Evolutionary conservation across 2,329 filamentous ascomycete species (phyloP).

Genomic region (Beauveria bassiana): DNA sequence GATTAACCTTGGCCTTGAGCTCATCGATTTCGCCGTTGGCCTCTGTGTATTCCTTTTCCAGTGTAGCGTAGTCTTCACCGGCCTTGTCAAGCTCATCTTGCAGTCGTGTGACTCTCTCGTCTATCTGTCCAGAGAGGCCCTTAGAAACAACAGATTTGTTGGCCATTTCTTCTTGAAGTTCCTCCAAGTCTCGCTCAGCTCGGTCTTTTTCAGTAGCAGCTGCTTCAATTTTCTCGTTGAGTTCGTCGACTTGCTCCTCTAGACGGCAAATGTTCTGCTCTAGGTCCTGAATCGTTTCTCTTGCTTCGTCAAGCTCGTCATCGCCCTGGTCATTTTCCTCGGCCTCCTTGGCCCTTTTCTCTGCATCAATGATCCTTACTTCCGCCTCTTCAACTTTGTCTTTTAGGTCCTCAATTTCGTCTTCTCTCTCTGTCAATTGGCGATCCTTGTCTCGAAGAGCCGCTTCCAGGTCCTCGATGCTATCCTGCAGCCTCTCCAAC

Average conservation of each 20-base stretch:
- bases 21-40: constrained; percentile 39
- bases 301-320: constrained; percentile 48
- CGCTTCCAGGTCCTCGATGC: constrained; percentile 67
- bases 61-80: constrained; percentile 38
- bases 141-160: constrained; percentile 73
- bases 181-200: constrained; percentile 52
- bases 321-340: constrained; percentile 47
- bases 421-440: constrained; percentile 63
- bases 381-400: constrained; percentile 45
- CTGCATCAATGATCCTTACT: constrained; percentile 49
- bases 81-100: constrained; percentile 57
- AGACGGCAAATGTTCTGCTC: constrained; percentile 47
- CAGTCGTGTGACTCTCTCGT: constrained; percentile 59
- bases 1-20: constrained; percentile 36
- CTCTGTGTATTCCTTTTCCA: constrained; percentile 43
- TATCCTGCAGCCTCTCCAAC: constrained; percentile 61
- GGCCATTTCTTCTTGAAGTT: constrained; percentile 68
- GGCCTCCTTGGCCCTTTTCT: constrained; percentile 43
- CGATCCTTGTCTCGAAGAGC: constrained; percentile 70
- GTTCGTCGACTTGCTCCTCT: constrained; percentile 46
- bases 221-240: constrained; percentile 46
- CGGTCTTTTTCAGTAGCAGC: constrained; percentile 47
- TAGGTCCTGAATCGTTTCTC: constrained; percentile 51
- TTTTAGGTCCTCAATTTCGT: constrained; percentile 63
- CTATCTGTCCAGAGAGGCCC: constrained; percentile 65